Base-by-base conservation (phyloP, 2,329 filamentous ascomycete genomes). In the Colletotrichum eremochloae region DNA sequence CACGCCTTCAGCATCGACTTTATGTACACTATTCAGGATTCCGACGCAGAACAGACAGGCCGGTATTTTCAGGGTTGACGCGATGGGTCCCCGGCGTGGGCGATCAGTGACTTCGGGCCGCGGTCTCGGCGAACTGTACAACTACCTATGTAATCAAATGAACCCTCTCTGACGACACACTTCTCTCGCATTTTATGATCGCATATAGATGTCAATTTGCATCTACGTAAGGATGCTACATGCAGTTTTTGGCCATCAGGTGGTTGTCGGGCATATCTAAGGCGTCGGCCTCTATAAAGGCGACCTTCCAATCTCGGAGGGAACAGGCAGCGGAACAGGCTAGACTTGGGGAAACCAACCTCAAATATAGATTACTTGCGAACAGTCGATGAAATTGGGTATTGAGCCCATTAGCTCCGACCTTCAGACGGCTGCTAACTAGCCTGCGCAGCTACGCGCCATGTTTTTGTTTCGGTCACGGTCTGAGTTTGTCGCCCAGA, bases 101-200 rank as follows among this genome's bases (percentile, higher is more conserved):
- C 29, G 60, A 31, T 42, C 14, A 14, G 53, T 55, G 55, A 64
- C 29, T 50, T 24, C 31, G 48, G 52, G 66, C 38, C 33, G 29
- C 31, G 50, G 67, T 36, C 62, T 56, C 40, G 44, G 57, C 50
- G 71, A 62, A 64, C 18, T 73, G 71, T 73, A 73, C 62, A 71
- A 73, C 56, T 71, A 71, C 40, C 71, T 63, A 70, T 73, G 71
- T 71, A 73, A 73, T 73, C 68, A 65, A 73, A 73, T 57, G 71
- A 73, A 71, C 66, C 56, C 71, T 63, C 71, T 73, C 67, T 73
- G 52, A 73, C 52, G 71, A 73, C 56, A 46, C 24, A 42, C n/a
- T 63, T 15, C 24, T 18, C 15, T 42, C 15, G 33, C n/a, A 40
- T 31, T 24, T 9, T 40, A 29, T 38, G 46, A 40, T 40, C 14